These are phyloP conservation scores for Gonium pectorale DNA, from an alignment of 139 green algal genomes.

Conservation along the genomic window DNA sequence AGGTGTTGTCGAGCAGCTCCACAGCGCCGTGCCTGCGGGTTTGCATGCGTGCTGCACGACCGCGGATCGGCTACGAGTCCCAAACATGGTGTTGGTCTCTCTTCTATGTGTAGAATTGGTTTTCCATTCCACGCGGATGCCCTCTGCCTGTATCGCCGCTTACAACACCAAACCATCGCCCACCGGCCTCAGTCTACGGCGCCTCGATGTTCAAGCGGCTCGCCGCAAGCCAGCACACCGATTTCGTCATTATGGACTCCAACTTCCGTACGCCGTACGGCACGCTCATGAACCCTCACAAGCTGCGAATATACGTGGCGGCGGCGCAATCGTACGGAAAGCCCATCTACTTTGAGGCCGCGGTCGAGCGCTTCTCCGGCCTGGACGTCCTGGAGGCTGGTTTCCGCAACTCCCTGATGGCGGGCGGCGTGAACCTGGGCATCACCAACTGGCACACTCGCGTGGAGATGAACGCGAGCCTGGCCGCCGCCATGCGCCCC, in stretches of 20 bases:
- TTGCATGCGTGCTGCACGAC: too few species aligned
- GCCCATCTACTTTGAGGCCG: background rate
- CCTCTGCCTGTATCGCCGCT: too few species aligned
- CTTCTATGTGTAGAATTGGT: too few species aligned
- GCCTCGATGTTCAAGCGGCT: slow-evolving; percentile 6
- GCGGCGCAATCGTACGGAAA: slow-evolving; percentile 4
- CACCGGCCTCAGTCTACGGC: slow-evolving; percentile 21
- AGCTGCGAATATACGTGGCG: background rate
- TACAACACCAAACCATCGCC: too few species aligned
- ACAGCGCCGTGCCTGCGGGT: too few species aligned
- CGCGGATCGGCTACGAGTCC: too few species aligned
- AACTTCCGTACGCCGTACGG: slow-evolving; percentile 12
- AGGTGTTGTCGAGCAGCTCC: too few species aligned
- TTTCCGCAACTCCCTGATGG: slow-evolving; percentile 2
- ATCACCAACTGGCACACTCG: slow-evolving; percentile 24
- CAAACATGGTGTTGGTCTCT: too few species aligned
- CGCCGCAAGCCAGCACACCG: background rate
- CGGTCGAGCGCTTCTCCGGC: background rate
- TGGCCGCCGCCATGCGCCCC: background rate
- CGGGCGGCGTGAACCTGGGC: slow-evolving; percentile 16
- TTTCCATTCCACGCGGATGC: too few species aligned
- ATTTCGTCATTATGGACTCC: slow-evolving; percentile 16
- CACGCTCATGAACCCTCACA: background rate
- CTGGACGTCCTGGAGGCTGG: background rate
- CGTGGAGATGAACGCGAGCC: background rate